Base-by-base conservation (phyloP, 768 basidiomycete genomes). In the Omphalotus guepiniiformis region DNA sequence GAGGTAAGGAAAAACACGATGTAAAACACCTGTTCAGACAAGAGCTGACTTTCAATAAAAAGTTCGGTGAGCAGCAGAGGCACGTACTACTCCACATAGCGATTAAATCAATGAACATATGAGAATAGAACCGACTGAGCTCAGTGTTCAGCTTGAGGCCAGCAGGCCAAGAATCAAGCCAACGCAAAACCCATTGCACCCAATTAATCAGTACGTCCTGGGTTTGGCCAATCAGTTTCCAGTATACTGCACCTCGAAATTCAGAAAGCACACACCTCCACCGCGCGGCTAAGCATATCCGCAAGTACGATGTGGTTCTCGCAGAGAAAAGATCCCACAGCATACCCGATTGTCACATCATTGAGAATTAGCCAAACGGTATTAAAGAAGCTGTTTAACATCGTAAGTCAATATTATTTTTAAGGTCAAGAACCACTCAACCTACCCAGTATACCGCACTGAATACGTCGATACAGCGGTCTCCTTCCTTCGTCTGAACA, bases 91-190 rank as follows among this genome's bases (percentile, higher is more conserved):
- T 80, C 91, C 92, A 97, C 2, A 77, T 56, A 1, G 71, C 72
- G 13, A 90, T 76, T 12, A 89, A 52, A 21, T 74, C 75, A 2
- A 84, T 70, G 41, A 96, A 83, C 0, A 78, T 73, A 49, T 82
- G 75, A n/a, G 84, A 80, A 57, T 91, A 87, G 60, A 96, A 87
- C 21, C 74, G 71, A 55, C 91, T 90, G n/a, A 99, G 75, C 55
- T 97, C 90, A 0, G 91, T 90, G 58, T 98, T 98, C 43, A 99
- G 82, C 65, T 99, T 99, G 32, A 99, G 68, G 1, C 96, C 95
- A 1, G 85, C 93, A 0, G 95, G 95, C 95, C 95, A 98, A 51
- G 87, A 81, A 61, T 96, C 88, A 11, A 99, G 74, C 94, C 93
- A 97, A 1, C 72, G 56, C 2, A 97, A 70, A 0, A 75, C 71